These are phyloP conservation scores for Fonsecaea erecta DNA, from an alignment of 2,329 filamentous ascomycete species.

Conservation along the genomic window DNA sequence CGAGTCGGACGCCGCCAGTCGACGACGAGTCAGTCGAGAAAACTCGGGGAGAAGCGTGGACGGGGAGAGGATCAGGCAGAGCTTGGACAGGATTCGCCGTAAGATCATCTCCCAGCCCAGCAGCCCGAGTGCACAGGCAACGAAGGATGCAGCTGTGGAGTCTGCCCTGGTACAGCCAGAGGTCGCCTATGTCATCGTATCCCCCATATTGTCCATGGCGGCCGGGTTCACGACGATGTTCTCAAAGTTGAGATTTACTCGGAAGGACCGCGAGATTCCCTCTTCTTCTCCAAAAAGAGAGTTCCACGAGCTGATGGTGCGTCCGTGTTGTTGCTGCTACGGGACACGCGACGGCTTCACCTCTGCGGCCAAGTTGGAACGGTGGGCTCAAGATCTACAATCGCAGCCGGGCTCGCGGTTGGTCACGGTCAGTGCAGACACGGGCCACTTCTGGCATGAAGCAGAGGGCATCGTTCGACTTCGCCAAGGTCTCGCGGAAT, in stretches of 20 bases:
- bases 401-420: conserved; percentile 54
- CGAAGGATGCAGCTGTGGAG: conserved; percentile 9
- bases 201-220: conserved; percentile 62
- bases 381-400: conserved; percentile 66
- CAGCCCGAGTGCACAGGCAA: conserved; percentile 21
- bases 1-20: conserved; percentile 48
- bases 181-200: conserved; percentile 64
- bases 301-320: conserved; percentile 22
- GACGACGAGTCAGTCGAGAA: conserved; percentile 51
- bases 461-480: conserved; percentile 21
- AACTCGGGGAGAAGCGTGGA: conserved; percentile 46
- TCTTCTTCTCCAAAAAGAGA: conserved; percentile 62
- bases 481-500: conserved; percentile 25
- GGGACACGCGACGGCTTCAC: conserved; percentile 78
- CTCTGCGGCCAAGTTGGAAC: conserved; percentile 64
- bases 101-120: conserved; percentile 38
- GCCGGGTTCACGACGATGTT: conserved; percentile 68
- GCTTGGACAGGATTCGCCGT: conserved; percentile 47
- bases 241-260: conserved; percentile 49
- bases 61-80: conserved; percentile 43
- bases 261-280: conserved; percentile 47
- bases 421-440: conserved; percentile 20
- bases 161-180: conserved; percentile 34
- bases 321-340: conserved; percentile 58
- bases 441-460: conserved; percentile 34